These are phyloP conservation scores for Lachancea mirantina DNA, from an alignment of 805 yeast genomes.

Conservation along the genomic window DNA sequence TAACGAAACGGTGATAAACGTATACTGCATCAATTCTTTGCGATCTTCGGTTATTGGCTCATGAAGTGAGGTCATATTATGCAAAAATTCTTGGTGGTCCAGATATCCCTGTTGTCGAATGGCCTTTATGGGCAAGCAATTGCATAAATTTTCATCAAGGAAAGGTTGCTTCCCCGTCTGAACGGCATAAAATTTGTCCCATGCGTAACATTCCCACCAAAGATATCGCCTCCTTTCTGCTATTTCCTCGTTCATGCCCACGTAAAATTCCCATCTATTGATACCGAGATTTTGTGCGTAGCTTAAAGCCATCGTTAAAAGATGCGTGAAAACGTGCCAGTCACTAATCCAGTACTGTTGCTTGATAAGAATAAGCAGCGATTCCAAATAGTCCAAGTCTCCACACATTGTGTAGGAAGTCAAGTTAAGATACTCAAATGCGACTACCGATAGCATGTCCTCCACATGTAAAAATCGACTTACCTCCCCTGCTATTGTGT, in stretches of 20 bases:
- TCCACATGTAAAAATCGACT: conserved; percentile 1
- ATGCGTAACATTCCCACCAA: conserved; percentile 28
- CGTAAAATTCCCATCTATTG: conserved; percentile 30
- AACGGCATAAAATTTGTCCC: conserved; percentile 16
- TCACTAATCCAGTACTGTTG: conserved; percentile 24
- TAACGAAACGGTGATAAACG: conserved; percentile 2
- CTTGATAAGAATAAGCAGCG: conserved; percentile 19
- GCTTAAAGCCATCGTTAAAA: conserved; percentile 13
- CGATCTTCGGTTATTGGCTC: background rate
- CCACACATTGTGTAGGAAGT: conserved; percentile 5
- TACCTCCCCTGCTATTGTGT: background rate
- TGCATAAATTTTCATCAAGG: conserved; percentile 18
- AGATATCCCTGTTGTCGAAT: conserved; percentile 17
- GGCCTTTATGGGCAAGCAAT: conserved; percentile 21
- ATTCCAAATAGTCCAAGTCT: conserved; percentile 23
- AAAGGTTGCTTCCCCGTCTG: conserved; percentile 18
- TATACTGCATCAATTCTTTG: conserved; percentile 1
- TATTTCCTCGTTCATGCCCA: conserved; percentile 25
- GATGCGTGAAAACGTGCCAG: conserved; percentile 7
- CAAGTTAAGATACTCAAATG: conserved; percentile 6
- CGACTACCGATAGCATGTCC: conserved; percentile 8
- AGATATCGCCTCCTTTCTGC: conserved; percentile 26
- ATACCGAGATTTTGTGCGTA: conserved; percentile 24
- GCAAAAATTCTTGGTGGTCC: conserved; percentile 7
- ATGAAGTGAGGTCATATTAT: conserved; percentile 1